Evolutionary conservation across 305 asterid genomes (phyloP), one percentile per base, ranked within the genome.

Genomic region (Lippia alba): DNA sequence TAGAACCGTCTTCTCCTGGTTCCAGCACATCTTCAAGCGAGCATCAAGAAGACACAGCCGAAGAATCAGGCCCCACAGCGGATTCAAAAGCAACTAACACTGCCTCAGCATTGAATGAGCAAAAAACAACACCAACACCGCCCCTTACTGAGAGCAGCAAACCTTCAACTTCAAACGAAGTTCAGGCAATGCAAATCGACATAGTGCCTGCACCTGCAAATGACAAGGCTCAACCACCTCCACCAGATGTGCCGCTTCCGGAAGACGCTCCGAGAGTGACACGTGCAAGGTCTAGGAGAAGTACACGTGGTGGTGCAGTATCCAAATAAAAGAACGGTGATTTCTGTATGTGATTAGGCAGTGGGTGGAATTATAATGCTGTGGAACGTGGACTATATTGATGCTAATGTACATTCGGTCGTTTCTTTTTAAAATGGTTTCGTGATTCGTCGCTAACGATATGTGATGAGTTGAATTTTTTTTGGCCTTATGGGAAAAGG

Each of bases 201-300:
- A 74, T 85, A 7, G 86, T 24, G 19, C 79, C 90, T 68, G 62
- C 79, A 51, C 64, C 80, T 66, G 53, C 82, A 11, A 65, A 69
- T 16, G 87, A 78, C 69, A 78, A 62, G 19, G 18, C 76, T 40
- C 82, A 64, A 66, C 56, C 83, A 50, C 56, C 73, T 17, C 46
- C 86, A 8, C 72, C 56, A 39, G 89, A 84, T 61, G 62, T 46
- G n/a, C 54, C 3, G 30, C 30, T 50, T 16, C 32, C 79, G 79
- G 96, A 83, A 62, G 97, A 87, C n/a, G 58, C 51, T 1, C 71
- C 41, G 41, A 83, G 78, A 24, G 79, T 84, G 66, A 83, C 96
- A 18, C 91, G 94, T 17, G 80, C 89, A 60, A 86, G 91, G 81
- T 68, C 79, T 20, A 84, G 91, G 86, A 86, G 53, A 81, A 53